Evolutionary conservation across 2,329 filamentous ascomycete genomes (phyloP).

Genomic region (Acrocalymma vagum): DNA sequence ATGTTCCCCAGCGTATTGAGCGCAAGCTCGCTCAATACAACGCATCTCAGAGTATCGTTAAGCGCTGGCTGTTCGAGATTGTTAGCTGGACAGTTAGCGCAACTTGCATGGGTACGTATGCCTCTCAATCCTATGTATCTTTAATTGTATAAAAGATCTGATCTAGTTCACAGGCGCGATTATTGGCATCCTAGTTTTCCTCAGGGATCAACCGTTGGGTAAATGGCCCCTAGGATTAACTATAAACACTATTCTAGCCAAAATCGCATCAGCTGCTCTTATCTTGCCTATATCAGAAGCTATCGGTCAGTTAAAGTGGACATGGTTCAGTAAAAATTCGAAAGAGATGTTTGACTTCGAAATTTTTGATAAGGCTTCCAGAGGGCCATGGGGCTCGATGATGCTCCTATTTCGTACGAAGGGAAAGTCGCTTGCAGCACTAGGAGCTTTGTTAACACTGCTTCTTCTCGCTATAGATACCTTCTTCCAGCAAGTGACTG

Average conservation of each 20-base stretch:
- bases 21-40: slow-evolving; percentile 24
- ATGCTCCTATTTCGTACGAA: slow-evolving; percentile 26
- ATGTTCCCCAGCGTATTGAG: slow-evolving; percentile 36
- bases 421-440: slow-evolving; percentile 24
- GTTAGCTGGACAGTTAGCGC: slow-evolving; percentile 37
- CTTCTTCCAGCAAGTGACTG: slow-evolving; percentile 42
- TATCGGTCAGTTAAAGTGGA: slow-evolving; percentile 46
- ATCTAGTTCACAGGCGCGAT: too few relatives aligned
- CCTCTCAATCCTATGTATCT: not conserved
- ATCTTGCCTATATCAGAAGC: slow-evolving; percentile 38
- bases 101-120: slow-evolving; percentile 25
- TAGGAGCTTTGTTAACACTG: slow-evolving; percentile 33
- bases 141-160: not conserved
- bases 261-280: slow-evolving; percentile 36
- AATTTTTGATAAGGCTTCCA: slow-evolving; percentile 42
- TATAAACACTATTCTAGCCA: slow-evolving; percentile 35
- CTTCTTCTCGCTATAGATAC: slow-evolving; percentile 31
- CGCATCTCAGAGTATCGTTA: slow-evolving; percentile 20
- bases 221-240: slow-evolving; percentile 29
- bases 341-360: slow-evolving; percentile 47
- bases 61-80: slow-evolving; percentile 35
- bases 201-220: slow-evolving; percentile 7
- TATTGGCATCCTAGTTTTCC: slow-evolving; percentile 17
- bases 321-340: slow-evolving; percentile 36
- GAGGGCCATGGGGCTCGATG: slow-evolving; percentile 35